phyloP scores from a whole-genome alignment of 2,329 filamentous ascomycete species.

The Aspergillus luchuensis region DNA sequence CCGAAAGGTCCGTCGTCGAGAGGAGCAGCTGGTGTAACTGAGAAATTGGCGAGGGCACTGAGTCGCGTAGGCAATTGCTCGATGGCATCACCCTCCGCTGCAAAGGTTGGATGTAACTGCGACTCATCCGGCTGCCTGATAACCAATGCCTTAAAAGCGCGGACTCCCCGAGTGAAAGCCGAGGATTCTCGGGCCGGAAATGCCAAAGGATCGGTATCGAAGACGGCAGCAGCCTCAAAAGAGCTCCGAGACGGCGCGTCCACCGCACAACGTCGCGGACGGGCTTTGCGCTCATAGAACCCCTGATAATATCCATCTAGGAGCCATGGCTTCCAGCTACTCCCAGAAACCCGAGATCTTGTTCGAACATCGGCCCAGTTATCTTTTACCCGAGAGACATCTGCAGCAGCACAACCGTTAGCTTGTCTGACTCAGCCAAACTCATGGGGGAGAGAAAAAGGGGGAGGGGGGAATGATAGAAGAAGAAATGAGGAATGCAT shows the following conservation, averaged over 20 bases:
- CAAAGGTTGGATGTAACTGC: constrained; percentile 26
- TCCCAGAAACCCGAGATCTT: constrained; percentile 17
- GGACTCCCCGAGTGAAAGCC: constrained; percentile 31
- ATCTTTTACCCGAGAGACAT: constrained; percentile 32
- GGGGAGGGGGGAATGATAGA: not conserved
- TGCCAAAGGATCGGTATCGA: constrained; percentile 24
- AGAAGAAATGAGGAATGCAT: constrained; percentile 17
- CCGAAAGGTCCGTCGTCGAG: constrained; percentile 3
- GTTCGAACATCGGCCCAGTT: constrained; percentile 20
- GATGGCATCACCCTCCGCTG: constrained; percentile 20
- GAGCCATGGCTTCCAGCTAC: constrained; percentile 23
- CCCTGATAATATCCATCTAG: constrained; percentile 15
- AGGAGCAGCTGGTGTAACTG: constrained; percentile 14
- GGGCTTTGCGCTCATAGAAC: constrained; percentile 14
- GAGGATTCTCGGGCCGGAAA: constrained; percentile 26
- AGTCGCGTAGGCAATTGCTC: constrained; percentile 10
- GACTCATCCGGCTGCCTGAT: constrained; percentile 31
- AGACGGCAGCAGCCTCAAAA: constrained; percentile 22
- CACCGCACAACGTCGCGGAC: constrained; percentile 14
- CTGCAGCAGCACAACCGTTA: constrained; percentile 18
- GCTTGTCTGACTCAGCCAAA: constrained; percentile 1
- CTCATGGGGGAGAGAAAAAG: not conserved
- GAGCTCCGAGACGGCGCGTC: constrained; percentile 19
- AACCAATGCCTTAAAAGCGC: constrained; percentile 35
- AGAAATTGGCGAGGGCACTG: constrained; percentile 16